A percentile compares a stretch with the other conserved stretches of the same genome.
These are phyloP conservation scores for Crithidia expoeki DNA, from an alignment of 208 protist genomes.

Conservation along the genomic window DNA sequence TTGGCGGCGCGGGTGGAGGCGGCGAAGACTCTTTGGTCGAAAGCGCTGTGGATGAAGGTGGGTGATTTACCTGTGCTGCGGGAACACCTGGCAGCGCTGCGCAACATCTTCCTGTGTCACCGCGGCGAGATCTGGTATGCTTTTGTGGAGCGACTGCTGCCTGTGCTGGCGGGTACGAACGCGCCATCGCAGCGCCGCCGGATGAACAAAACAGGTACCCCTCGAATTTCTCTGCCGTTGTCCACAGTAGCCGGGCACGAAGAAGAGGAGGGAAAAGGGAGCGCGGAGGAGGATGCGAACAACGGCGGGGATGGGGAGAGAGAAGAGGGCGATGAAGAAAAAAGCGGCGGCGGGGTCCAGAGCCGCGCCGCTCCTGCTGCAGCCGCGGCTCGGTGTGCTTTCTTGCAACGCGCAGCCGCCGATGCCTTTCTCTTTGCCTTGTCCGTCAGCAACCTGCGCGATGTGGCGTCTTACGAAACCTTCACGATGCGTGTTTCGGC, in stretches of 20 bases:
- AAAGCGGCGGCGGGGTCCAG: not conserved
- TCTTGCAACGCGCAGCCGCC: constrained; percentile 25
- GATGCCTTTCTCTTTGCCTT: constrained; percentile 31
- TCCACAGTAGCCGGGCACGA: not conserved
- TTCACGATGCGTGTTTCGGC: constrained; percentile 29
- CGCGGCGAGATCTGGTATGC: constrained; percentile 84
- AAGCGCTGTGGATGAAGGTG: constrained; percentile 77
- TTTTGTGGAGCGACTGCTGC: constrained; percentile 68
- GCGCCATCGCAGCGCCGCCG: not conserved
- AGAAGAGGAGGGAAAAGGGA: not conserved
- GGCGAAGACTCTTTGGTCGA: constrained; percentile 71
- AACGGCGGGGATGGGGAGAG: constrained; percentile 4
- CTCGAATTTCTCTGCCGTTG: not conserved
- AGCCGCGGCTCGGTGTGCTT: constrained; percentile 22
- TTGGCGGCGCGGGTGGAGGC: constrained; percentile 74
- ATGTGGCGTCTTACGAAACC: constrained; percentile 21
- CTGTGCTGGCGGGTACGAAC: constrained; percentile 13
- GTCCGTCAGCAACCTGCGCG: constrained; percentile 32
- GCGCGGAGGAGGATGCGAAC: not conserved
- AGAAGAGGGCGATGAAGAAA: not conserved
- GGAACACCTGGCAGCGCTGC: constrained; percentile 54
- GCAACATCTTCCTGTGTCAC: constrained; percentile 79
- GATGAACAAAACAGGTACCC: not conserved
- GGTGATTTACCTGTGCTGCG: constrained; percentile 35
- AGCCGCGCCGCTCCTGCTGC: not conserved